A percentile compares a stretch with the other conserved stretches of the same genome.
These are phyloP conservation scores for Epichloe uncinata DNA, from an alignment of 2,329 filamentous ascomycete species.

Conservation along the genomic window DNA sequence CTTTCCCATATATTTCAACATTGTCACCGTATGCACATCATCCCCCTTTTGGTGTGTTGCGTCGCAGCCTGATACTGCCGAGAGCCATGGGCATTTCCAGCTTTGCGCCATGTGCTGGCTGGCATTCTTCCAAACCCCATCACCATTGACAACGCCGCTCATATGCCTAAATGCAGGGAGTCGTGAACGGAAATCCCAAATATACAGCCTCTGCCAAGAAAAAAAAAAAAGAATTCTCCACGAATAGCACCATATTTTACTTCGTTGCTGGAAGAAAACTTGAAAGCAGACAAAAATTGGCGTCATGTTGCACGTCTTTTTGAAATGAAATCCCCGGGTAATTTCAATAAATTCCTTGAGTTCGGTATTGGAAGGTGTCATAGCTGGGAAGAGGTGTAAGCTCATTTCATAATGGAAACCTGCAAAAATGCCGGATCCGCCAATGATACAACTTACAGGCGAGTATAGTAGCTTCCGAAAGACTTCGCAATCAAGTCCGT, in stretches of 20 bases:
- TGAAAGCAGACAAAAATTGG: no score
- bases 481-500: slow-evolving; percentile 68
- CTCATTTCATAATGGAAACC: background rate
- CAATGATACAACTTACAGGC: slow-evolving; percentile 46
- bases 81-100: background rate
- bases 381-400: slow-evolving; percentile 37
- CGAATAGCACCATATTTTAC: background rate
- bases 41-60: background rate
- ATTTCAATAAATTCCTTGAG: slow-evolving; percentile 67
- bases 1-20: background rate
- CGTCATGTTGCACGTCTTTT: background rate
- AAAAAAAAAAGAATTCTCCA: background rate
- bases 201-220: background rate
- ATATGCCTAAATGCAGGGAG: slow-evolving; percentile 4
- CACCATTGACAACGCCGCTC: slow-evolving; percentile 3
- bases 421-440: background rate
- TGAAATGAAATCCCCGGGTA: background rate
- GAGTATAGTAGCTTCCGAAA: slow-evolving; percentile 75
- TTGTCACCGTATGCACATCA: background rate
- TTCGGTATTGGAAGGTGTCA: slow-evolving; percentile 78
- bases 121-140: background rate
- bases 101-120: background rate
- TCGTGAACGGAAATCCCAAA: background rate
- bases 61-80: background rate
- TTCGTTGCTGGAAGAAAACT: background rate